Conservation (phyloP, 345 rosid species). For the Corchorus olitorius region DNA sequence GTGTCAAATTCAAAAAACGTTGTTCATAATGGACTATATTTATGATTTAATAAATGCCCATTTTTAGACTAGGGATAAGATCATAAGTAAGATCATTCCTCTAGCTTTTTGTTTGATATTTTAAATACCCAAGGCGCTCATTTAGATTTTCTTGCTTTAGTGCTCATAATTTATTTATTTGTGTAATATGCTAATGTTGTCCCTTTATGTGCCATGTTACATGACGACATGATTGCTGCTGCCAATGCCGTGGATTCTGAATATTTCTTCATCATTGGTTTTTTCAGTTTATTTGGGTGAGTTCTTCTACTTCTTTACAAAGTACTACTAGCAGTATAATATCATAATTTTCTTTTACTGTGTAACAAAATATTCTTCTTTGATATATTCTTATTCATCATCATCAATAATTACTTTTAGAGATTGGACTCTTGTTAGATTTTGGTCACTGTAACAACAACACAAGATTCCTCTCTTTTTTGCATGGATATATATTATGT, state of each 20-base stretch:
- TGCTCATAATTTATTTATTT: conserved; percentile 9
- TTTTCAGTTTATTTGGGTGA: conserved; percentile 83
- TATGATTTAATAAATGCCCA: neutral
- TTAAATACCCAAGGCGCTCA: conserved; percentile 12
- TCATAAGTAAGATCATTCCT: no score
- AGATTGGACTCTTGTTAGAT: conserved; percentile 7
- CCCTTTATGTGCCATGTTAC: conserved; percentile 45
- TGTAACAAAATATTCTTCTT: conserved; percentile 16
- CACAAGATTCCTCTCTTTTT: conserved; percentile 16
- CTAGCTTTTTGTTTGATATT: conserved; percentile 19
- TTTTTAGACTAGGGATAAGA: conserved; percentile 5
- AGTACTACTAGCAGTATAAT: conserved; percentile 2
- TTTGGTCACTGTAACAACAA: conserved; percentile 10
- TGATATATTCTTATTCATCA: conserved; percentile 6
- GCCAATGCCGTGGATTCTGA: conserved; percentile 41
- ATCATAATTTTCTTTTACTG: conserved; percentile 33
- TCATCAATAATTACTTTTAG: conserved; percentile 13
- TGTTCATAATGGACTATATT: neutral
- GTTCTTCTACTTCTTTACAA: conserved; percentile 21
- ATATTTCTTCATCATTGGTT: conserved; percentile 33
- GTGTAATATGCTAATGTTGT: conserved; percentile 38
- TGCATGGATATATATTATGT: conserved; percentile 23
- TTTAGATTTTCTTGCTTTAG: conserved; percentile 9
- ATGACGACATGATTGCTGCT: conserved; percentile 46
- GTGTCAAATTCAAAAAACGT: neutral